Evolutionary conservation across 2,329 filamentous ascomycete species (phyloP).

Genomic region (Beauveria bassiana): DNA sequence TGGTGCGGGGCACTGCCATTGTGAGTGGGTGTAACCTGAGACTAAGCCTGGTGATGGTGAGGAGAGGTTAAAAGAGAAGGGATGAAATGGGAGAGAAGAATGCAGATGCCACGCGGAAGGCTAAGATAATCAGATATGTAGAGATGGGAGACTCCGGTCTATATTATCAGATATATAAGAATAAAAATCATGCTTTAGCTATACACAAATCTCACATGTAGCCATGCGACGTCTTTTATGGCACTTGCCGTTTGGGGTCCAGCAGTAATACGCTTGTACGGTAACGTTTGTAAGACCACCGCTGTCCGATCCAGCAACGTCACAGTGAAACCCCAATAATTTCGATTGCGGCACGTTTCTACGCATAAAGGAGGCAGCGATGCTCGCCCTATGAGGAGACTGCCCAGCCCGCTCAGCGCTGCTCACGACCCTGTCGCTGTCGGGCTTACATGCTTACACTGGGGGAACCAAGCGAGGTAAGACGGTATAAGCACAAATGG

Average conservation of each 20-base stretch:
- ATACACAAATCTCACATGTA: not conserved
- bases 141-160: not conserved
- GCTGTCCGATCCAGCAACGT: not conserved
- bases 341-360: not conserved
- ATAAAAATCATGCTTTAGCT: not conserved
- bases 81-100: not conserved
- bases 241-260: not conserved
- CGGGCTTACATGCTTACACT: constrained; percentile 9
- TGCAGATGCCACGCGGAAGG: not conserved
- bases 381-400: constrained; percentile 4
- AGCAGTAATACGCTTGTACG: not conserved
- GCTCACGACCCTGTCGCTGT: not conserved
- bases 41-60: not conserved
- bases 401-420: not conserved
- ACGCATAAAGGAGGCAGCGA: not conserved
- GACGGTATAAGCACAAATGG: constrained; percentile 11
- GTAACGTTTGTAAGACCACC: not conserved
- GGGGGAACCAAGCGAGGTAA: not conserved
- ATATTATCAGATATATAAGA: not conserved
- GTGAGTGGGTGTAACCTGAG: not conserved
- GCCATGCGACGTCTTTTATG: constrained; percentile 1
- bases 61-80: not conserved
- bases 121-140: not conserved
- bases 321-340: not conserved
- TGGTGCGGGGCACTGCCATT: constrained; percentile 8